These are phyloP conservation scores for Ceratobasidium sp. DNA, from an alignment of 1,284 basidiomycete species.

Conservation along the genomic window DNA sequence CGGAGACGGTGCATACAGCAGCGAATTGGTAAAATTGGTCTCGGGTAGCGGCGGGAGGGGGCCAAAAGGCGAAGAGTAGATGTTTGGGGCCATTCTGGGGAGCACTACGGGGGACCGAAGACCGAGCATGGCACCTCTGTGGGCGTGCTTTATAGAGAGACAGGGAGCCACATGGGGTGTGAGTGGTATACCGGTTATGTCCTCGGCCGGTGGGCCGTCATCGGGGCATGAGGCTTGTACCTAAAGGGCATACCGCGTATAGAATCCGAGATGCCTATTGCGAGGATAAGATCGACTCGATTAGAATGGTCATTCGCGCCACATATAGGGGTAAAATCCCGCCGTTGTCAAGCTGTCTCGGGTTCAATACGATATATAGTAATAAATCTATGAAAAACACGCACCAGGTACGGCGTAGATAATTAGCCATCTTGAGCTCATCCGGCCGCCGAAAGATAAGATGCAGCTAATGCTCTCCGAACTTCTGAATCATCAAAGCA, in stretches of 20 bases:
- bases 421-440: neutral
- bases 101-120: slow-evolving; percentile 1
- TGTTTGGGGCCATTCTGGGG: slow-evolving; percentile 4
- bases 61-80: slow-evolving; percentile 13
- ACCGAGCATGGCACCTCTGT: neutral
- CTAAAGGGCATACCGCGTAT: neutral
- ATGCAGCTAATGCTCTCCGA: neutral
- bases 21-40: slow-evolving; percentile 10
- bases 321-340: neutral
- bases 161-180: neutral
- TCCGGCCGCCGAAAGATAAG: neutral
- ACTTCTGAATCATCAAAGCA: too few species aligned
- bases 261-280: neutral
- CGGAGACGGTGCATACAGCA: slow-evolving; percentile 14
- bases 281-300: neutral
- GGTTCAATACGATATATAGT: neutral
- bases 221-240: neutral
- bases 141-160: slow-evolving; percentile 19
- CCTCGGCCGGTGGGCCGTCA: slow-evolving; percentile 5
- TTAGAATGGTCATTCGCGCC: neutral
- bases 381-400: neutral
- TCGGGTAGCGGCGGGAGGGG: slow-evolving; percentile 33
- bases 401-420: too few species aligned
- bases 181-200: neutral
- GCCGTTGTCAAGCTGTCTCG: neutral